phyloP scores from a whole-genome alignment of 148 eudicot genomes.

The Nyssa sinensis region DNA sequence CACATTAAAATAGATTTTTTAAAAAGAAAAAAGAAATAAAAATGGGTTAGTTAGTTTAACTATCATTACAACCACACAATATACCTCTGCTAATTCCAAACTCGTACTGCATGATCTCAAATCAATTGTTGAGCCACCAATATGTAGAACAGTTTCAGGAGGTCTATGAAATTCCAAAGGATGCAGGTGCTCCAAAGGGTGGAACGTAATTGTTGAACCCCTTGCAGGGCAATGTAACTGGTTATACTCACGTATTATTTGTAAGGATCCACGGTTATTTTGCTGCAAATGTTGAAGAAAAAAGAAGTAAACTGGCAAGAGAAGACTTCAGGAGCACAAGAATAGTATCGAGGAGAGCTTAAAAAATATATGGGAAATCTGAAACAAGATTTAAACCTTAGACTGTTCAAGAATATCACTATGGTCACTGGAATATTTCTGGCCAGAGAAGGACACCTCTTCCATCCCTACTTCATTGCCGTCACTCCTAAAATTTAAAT shows the following conservation, averaged over 20 bases:
- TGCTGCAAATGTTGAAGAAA: slow-evolving; percentile 41
- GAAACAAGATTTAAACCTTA: slow-evolving; percentile 47
- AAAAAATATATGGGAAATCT: slow-evolving; percentile 2
- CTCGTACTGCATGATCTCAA: slow-evolving; percentile 64
- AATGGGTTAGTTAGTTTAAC: not conserved
- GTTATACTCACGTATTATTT: slow-evolving; percentile 81
- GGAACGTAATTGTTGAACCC: slow-evolving; percentile 76
- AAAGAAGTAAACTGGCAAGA: not conserved
- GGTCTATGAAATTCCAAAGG: slow-evolving; percentile 80
- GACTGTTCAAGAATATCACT: slow-evolving; percentile 92
- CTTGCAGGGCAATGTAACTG: slow-evolving; percentile 59
- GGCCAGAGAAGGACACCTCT: slow-evolving; percentile 84
- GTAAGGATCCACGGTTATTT: slow-evolving; percentile 77
- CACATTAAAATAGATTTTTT: not conserved
- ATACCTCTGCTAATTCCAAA: slow-evolving; percentile 86
- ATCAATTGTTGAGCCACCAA: slow-evolving; percentile 68
- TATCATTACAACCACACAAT: slow-evolving; percentile 6
- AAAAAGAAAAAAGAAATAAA: too few relatives aligned
- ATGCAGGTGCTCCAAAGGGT: slow-evolving; percentile 87
- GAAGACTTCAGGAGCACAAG: slow-evolving; percentile 3
- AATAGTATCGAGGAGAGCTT: slow-evolving; percentile 9
- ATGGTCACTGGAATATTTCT: slow-evolving; percentile 61
- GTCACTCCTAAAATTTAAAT: slow-evolving; percentile 65
- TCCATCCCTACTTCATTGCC: slow-evolving; percentile 67
- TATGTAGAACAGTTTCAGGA: slow-evolving; percentile 46